A percentile compares a stretch with the other conserved stretches of the same genome.
phyloP scores from a whole-genome alignment of 495 filamentous ascomycete species.

The Friedmanniomyces endolithicus region DNA sequence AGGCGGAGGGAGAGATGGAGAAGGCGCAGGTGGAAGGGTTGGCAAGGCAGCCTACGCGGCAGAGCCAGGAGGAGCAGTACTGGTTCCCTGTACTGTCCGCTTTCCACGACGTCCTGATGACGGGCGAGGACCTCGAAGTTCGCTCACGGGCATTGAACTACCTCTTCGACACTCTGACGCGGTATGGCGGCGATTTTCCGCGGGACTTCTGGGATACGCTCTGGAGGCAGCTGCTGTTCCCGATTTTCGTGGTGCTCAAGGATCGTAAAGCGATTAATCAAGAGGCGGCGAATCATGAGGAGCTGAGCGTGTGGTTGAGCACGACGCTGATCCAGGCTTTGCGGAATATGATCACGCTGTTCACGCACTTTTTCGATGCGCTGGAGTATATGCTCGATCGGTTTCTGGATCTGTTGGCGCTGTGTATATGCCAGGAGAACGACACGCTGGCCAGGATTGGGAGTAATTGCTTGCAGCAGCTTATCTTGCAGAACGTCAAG shows the following conservation, averaged over 20 bases:
- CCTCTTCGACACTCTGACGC: constrained; percentile 83
- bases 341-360: constrained; percentile 94
- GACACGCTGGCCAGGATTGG: constrained; percentile 97
- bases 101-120: constrained; percentile 98
- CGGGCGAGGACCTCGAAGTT: constrained; percentile 95
- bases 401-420: constrained; percentile 79
- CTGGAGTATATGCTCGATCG: constrained; percentile 94
- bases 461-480: constrained; percentile 90
- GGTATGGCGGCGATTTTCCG: constrained; percentile 84
- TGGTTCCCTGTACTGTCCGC: constrained; percentile 98
- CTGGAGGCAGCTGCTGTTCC: constrained; percentile 90
- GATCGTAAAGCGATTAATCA: constrained; percentile 50
- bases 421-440: constrained; percentile 98
- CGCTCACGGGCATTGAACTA: constrained; percentile 84
- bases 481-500: constrained; percentile 88
- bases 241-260: constrained; percentile 95
- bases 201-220: constrained; percentile 96
- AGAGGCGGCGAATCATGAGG: constrained; percentile 91
- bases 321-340: constrained; percentile 99
- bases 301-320: constrained; percentile 95
- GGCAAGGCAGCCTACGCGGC: constrained; percentile 42
- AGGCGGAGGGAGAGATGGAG: constrained; percentile 22
- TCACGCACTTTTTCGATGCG: constrained; percentile 94
- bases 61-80: constrained; percentile 86
- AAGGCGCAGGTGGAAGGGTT: constrained; percentile 35